Base-by-base conservation (phyloP, 306 rosid species). In the Malus sylvestris region DNA sequence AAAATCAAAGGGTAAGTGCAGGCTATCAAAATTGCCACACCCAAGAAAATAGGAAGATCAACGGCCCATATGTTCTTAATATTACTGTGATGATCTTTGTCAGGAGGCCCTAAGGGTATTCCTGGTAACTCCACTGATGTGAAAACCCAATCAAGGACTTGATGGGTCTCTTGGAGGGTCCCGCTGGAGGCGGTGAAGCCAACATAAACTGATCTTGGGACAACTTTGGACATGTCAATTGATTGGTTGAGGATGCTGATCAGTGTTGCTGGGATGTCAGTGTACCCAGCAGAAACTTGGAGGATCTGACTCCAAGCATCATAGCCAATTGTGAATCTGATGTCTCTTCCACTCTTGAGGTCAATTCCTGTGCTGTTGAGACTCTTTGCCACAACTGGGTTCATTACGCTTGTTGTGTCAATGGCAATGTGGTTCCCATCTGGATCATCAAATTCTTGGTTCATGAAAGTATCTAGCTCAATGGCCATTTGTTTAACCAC, bases 161-260 rank as follows among this genome's bases (percentile, higher is more conserved):
- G 82, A 59, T 89, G 90, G 57, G 79, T 76, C 68, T 89, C 78
- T 7, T 88, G 83, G 40, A 76, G 64, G 38, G 80, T 33, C 32
- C 91, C 82, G 0, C 85, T 87, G 5, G 93, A 82, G 57, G 83
- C 87, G 14, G 88, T 84, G 76, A 89, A 89, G 46, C 93, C 93
- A 10, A 89, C 88, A 71, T 80, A 89, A 60, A 87, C 83, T 1
- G 80, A 70, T 62, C 81, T 76, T 18, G 91, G 88, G 46, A 85
- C 61, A 16, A 66, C 58, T 25, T 82, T 70, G 10, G 82, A 78
- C 35, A 87, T 49, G 49, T n/a, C 58, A 35, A 87, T 59, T 53
- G 87, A 57, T 59, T 78, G 75, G 81, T 82, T 80, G n/a, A 87
- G 78, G 72, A 83, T 68, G 68, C 73, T 85, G 42, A 75, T 49